phyloP scores from a whole-genome alignment of 305 asterid genomes.

The Fraxinus floribunda region DNA sequence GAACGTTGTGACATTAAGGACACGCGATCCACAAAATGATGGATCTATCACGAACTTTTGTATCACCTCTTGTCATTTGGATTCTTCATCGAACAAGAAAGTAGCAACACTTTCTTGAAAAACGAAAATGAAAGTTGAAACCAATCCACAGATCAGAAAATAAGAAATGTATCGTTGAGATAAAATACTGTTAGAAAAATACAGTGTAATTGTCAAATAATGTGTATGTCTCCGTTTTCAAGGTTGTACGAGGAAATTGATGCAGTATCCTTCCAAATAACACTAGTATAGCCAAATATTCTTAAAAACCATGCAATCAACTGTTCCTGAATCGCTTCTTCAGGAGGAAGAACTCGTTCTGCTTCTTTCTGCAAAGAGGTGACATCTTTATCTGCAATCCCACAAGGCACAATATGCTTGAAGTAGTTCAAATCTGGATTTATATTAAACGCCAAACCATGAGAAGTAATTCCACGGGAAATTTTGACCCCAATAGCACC shows the following conservation, averaged over 20 bases:
- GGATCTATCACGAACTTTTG: neutral
- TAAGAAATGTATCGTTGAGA: conserved; percentile 2
- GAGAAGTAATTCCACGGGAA: conserved; percentile 74
- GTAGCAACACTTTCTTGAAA: neutral
- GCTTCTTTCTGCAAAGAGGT: conserved; percentile 72
- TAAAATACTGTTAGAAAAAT: neutral
- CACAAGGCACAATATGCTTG: conserved; percentile 85
- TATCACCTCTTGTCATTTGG: neutral
- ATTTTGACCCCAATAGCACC: conserved; percentile 81
- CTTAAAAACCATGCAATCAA: conserved; percentile 55
- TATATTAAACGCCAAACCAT: conserved; percentile 74
- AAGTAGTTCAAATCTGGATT: conserved; percentile 72
- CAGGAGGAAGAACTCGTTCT: conserved; percentile 47
- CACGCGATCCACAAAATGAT: neutral
- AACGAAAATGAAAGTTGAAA: neutral
- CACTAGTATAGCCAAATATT: conserved; percentile 49
- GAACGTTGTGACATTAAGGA: neutral
- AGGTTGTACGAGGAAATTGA: neutral
- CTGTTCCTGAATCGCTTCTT: conserved; percentile 55
- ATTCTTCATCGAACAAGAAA: neutral
- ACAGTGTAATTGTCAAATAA: neutral
- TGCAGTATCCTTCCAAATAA: conserved; percentile 40
- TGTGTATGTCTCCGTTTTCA: neutral
- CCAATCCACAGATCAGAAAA: neutral
- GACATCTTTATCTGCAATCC: conserved; percentile 74